Evolutionary conservation across 352 stramenopile species (phyloP), one percentile per base, ranked within the genome.

Genomic region (Phytophthora podocarpi): DNA sequence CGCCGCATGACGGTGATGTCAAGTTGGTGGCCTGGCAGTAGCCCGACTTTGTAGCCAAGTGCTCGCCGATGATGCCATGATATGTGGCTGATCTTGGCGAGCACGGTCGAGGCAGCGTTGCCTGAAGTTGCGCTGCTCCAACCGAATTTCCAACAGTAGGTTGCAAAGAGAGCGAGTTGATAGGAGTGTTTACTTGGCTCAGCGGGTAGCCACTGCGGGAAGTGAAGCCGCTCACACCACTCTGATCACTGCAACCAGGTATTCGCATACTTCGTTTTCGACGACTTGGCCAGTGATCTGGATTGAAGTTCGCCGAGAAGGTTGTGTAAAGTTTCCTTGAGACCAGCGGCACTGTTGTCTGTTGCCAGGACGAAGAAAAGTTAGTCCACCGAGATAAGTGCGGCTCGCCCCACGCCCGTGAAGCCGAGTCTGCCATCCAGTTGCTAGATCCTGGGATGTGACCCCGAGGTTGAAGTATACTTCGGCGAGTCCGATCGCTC

Each of bases 1-100:
- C 52, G 50, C 0, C 36, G 59, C 64, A 77, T 77, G 6, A 59
- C 69, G 7, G 42, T 65, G 56, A 71, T 56, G 1, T 63, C 55
- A 12, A 71, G 42, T 4, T 54, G 18, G 39, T 73, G 64, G 16
- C 53, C 36, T 0, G 36, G 27, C n/a, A 57, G 30, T 3, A 77
- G 43, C 0, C 35, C 32, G 31, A 72, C 59, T n/a, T 18, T 13
- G 39, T 65, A 64, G 8, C 64, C 64, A 34, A 20, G 5, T 9
- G 16, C 5, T 12, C 48, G 4, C 12, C 21, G 30, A 54, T 54
- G 46, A 54, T 54, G 16, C 46, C 46, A 54, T 18, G 46, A 30
- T 8, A n/a, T n/a, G n/a, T n/a, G n/a, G n/a, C n/a, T n/a, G n/a
- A n/a, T n/a, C n/a, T n/a, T n/a, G n/a, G n/a, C 63, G 28, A 73